These are phyloP conservation scores for Iris pallida DNA, from an alignment of 116 monocot species.

Conservation along the genomic window DNA sequence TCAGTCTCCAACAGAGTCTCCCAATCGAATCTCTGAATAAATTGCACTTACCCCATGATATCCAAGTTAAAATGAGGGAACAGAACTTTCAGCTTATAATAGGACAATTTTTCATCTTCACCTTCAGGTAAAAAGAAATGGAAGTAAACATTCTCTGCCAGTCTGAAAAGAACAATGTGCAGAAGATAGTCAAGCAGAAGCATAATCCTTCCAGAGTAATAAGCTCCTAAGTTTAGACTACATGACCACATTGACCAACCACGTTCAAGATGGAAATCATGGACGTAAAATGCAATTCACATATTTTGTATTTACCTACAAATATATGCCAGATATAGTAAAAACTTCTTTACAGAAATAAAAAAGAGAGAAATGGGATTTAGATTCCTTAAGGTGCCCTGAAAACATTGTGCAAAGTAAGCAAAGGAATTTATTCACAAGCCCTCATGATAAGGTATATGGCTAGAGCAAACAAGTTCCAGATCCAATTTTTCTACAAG, in stretches of 20 bases:
- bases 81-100: slow-evolving; percentile 70
- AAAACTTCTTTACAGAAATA: too few species aligned
- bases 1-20: not conserved
- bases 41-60: slow-evolving; percentile 44
- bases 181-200: not conserved
- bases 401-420: not conserved
- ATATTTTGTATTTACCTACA: not conserved
- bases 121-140: slow-evolving; percentile 58
- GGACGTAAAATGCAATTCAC: not conserved
- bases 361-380: too few species aligned
- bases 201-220: not conserved
- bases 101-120: slow-evolving; percentile 48
- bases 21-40: not conserved
- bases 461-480: not conserved
- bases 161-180: slow-evolving; percentile 24
- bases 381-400: too few species aligned
- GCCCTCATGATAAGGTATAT: not conserved
- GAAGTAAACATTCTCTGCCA: slow-evolving; percentile 49
- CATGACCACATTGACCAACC: not conserved
- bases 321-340: too few species aligned
- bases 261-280: not conserved
- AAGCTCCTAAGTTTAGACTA: not conserved
- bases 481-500: not conserved
- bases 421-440: not conserved
- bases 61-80: slow-evolving; percentile 52